phyloP scores from a whole-genome alignment of 352 stramenopile genomes.

The Pythium aphanidermatum region DNA sequence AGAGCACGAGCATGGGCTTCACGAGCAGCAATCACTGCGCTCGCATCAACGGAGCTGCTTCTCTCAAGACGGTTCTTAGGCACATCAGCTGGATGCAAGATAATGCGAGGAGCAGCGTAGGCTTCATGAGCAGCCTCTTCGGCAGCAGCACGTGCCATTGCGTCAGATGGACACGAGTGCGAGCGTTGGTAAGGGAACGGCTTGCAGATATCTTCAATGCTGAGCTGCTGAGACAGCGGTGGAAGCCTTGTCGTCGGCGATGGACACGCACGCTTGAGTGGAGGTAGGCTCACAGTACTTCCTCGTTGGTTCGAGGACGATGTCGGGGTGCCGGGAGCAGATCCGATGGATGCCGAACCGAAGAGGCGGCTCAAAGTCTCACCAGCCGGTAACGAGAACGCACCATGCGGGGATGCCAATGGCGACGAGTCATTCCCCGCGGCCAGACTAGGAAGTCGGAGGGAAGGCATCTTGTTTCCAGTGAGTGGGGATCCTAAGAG shows the following conservation, averaged over 20 bases:
- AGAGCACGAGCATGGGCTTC: slow-evolving; percentile 20
- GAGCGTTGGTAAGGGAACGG: slow-evolving; percentile 61
- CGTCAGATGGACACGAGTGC: slow-evolving; percentile 66
- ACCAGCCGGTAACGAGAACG: slow-evolving; percentile 29
- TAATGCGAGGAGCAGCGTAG: slow-evolving; percentile 6
- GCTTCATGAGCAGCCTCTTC: slow-evolving; percentile 5
- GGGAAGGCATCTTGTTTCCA: slow-evolving; percentile 25
- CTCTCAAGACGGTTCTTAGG: slow-evolving; percentile 40
- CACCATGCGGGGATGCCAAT: slow-evolving; percentile 25
- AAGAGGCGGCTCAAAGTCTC: slow-evolving; percentile 20
- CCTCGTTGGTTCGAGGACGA: slow-evolving; percentile 6
- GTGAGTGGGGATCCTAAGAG: background rate
- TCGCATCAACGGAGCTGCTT: slow-evolving; percentile 51
- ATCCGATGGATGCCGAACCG: slow-evolving; percentile 8
- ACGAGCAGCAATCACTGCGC: slow-evolving; percentile 24
- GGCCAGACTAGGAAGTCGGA: slow-evolving; percentile 42
- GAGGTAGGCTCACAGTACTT: slow-evolving; percentile 24
- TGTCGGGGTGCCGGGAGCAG: slow-evolving; percentile 11
- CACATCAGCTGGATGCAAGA: slow-evolving; percentile 18
- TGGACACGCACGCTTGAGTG: slow-evolving; percentile 18
- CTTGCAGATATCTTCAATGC: slow-evolving; percentile 41
- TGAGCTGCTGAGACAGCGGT: slow-evolving; percentile 16
- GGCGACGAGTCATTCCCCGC: slow-evolving; percentile 8
- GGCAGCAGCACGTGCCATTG: slow-evolving; percentile 25
- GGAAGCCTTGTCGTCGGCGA: slow-evolving; percentile 19